Percentiles rank a stretch among this genome's conserved stretches.
Conservation (phyloP, 2,329 filamentous ascomycete species). For the Phyllosticta ampelicida region DNA sequence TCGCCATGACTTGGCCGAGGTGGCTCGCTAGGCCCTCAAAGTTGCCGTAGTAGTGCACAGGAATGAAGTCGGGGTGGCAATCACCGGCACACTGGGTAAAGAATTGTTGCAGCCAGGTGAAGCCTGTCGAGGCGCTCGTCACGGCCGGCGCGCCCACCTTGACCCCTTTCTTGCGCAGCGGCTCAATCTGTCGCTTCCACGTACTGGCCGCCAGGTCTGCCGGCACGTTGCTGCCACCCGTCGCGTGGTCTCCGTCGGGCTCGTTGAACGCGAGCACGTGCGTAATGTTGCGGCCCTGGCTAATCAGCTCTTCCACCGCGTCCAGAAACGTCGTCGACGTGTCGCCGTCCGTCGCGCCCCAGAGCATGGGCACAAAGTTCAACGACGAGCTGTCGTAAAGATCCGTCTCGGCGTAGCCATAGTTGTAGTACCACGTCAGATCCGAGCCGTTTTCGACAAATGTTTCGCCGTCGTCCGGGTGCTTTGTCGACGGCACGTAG, state of each 20-base stretch:
- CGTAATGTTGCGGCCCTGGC: constrained; percentile 42
- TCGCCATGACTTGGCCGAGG: constrained; percentile 48
- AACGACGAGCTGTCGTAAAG: constrained; percentile 30
- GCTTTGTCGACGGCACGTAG: constrained; percentile 48
- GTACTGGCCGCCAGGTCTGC: constrained; percentile 52
- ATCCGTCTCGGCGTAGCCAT: constrained; percentile 46
- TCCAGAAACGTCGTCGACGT: constrained; percentile 49
- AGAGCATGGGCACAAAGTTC: constrained; percentile 74
- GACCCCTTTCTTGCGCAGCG: constrained; percentile 52
- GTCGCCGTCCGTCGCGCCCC: constrained; percentile 43
- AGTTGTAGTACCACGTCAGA: constrained; percentile 83
- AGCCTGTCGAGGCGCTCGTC: constrained; percentile 49
- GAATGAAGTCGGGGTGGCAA: constrained; percentile 40
- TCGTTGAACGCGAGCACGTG: constrained; percentile 73
- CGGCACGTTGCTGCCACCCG: constrained; percentile 53
- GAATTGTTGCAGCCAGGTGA: constrained; percentile 59
- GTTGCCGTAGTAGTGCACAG: constrained; percentile 49
- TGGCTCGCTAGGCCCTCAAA: constrained; percentile 58
- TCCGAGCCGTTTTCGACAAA: constrained; percentile 48
- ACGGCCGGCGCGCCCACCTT: constrained; percentile 61
- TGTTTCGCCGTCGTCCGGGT: constrained; percentile 52
- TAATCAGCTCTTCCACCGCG: constrained; percentile 46
- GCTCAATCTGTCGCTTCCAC: constrained; percentile 63
- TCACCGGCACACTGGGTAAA: constrained; percentile 44
- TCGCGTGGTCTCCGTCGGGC: constrained; percentile 48